These are phyloP conservation scores for Pseudoscleropodium purum DNA, from an alignment of 225 moss, liverwort and hornwort genomes.

Conservation along the genomic window DNA sequence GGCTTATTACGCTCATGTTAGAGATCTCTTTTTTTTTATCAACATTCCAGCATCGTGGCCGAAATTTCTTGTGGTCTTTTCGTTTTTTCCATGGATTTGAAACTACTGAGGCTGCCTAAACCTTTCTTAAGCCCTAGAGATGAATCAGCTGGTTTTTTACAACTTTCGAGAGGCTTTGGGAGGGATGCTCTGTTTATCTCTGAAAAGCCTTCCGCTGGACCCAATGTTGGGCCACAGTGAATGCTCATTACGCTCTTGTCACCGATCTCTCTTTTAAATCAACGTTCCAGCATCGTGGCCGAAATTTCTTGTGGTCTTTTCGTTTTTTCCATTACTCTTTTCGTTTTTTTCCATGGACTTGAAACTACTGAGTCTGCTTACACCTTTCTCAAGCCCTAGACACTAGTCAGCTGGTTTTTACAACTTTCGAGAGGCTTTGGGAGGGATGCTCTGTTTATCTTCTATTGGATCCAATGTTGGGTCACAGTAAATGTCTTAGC, in stretches of 20 bases:
- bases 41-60: not conserved
- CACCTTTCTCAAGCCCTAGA: not conserved
- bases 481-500: not conserved
- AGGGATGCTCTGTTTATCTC: too few relatives aligned
- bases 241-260: not conserved
- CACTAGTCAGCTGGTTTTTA: not conserved
- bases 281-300: not conserved
- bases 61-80: not conserved
- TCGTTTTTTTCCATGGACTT: not conserved
- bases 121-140: not conserved
- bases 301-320: not conserved
- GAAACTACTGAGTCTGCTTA: not conserved
- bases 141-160: not conserved
- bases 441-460: not conserved
- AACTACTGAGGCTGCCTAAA: not conserved
- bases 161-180: not conserved
- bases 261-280: not conserved
- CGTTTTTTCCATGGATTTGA: not conserved
- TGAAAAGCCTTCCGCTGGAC: not conserved
- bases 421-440: not conserved
- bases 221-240: not conserved
- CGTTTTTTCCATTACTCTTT: too few relatives aligned
- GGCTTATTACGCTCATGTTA: not conserved
- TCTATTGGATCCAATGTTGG: not conserved
- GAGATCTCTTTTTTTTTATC: not conserved